A percentile compares a stretch with the other conserved stretches of the same genome.
Conservation (phyloP, 805 yeast genomes). For the Kodamaea jinghongensis region DNA sequence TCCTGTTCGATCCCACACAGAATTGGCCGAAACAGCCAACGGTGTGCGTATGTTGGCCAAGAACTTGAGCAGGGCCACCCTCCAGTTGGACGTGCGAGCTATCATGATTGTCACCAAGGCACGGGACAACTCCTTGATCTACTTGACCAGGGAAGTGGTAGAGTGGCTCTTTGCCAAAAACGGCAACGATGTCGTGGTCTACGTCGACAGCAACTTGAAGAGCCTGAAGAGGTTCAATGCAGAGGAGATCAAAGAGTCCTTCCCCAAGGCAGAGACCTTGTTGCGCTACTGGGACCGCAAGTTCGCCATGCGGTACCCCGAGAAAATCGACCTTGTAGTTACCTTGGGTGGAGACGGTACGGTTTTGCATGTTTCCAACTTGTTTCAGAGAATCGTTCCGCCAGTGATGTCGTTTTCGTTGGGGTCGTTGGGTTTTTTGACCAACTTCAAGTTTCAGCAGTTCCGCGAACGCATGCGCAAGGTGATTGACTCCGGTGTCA, state of each 20-base stretch:
- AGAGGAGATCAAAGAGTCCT: constrained; percentile 46
- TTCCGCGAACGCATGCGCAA: constrained; percentile 57
- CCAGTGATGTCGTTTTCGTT: constrained; percentile 45
- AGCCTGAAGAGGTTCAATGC: constrained; percentile 63
- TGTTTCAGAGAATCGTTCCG: constrained; percentile 46
- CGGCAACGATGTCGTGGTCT: constrained; percentile 45
- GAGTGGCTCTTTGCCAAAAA: constrained; percentile 60
- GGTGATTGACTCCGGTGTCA: constrained; percentile 68
- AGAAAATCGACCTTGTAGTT: constrained; percentile 42
- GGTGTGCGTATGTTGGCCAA: constrained; percentile 76
- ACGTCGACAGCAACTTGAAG: constrained; percentile 70
- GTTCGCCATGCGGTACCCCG: constrained; percentile 46
- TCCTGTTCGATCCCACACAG: constrained; percentile 66
- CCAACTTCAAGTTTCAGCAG: constrained; percentile 77
- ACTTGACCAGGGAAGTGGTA: constrained; percentile 73
- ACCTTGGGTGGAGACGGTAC: constrained; percentile 49
- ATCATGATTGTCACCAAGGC: constrained; percentile 89
- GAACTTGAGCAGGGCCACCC: constrained; percentile 66
- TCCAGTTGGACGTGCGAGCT: constrained; percentile 64
- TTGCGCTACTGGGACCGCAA: constrained; percentile 70
- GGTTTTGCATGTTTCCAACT: constrained; percentile 40
- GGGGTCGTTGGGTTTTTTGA: constrained; percentile 48
- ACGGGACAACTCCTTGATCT: constrained; percentile 73
- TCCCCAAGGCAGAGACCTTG: constrained; percentile 44
- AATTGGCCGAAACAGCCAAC: constrained; percentile 75